A percentile compares a stretch with the other conserved stretches of the same genome.
Conservation (phyloP, 805 yeast species). For the Naumovozyma castellii region DNA sequence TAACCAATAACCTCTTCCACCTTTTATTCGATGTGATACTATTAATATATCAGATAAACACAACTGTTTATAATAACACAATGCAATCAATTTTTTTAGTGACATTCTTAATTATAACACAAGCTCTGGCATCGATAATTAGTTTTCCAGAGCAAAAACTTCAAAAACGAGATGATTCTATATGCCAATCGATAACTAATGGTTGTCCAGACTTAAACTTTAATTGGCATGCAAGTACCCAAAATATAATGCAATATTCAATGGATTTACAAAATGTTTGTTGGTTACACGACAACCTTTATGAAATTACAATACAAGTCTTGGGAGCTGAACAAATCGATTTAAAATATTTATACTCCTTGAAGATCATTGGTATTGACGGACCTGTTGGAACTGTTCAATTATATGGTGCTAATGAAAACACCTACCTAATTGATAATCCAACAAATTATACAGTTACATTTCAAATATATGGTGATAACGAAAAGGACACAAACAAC, state of each 20-base stretch:
- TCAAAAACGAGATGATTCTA: conserved; percentile 1
- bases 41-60: too few relatives aligned
- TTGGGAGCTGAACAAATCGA: conserved; percentile 10
- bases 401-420: conserved; percentile 13
- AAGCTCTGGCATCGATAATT: background rate
- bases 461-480: conserved; percentile 10
- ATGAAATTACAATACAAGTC: conserved; percentile 15
- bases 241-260: conserved; percentile 8
- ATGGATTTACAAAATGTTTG: conserved; percentile 9
- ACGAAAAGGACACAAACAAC: conserved; percentile 3
- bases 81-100: too few relatives aligned
- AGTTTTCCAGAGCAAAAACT: background rate
- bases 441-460: conserved; percentile 19
- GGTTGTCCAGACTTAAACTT: conserved; percentile 17
- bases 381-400: conserved; percentile 11
- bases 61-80: too few relatives aligned
- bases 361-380: conserved; percentile 11
- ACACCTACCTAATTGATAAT: conserved; percentile 5
- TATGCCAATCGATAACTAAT: conserved; percentile 1
- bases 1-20: too few relatives aligned
- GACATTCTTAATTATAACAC: background rate
- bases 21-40: too few relatives aligned
- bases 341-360: conserved; percentile 9
- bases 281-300: conserved; percentile 7
- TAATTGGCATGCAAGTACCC: conserved; percentile 4